Conservation (phyloP, 306 rosid species). For the Vigna unguiculata region DNA sequence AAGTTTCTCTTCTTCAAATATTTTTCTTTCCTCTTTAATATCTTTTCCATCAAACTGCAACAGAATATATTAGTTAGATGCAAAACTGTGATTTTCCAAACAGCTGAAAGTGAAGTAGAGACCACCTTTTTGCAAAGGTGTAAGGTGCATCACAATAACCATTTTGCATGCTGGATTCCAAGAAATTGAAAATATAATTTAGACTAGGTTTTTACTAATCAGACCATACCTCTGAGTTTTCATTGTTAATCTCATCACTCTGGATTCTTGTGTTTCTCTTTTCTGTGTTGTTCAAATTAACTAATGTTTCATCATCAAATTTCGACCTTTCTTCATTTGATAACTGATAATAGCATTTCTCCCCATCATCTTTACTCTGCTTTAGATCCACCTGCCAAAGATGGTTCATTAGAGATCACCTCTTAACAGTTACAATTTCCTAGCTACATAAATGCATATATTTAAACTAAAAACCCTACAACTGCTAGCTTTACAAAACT, state of each 20-base stretch:
- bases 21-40: neutral
- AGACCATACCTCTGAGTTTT: conserved; percentile 68
- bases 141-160: conserved; percentile 23
- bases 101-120: neutral
- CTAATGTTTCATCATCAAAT: conserved; percentile 56
- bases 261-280: conserved; percentile 61
- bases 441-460: neutral
- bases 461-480: neutral
- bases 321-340: conserved; percentile 46
- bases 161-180: conserved; percentile 30
- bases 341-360: conserved; percentile 41
- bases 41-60: conserved; percentile 40
- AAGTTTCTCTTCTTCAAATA: conserved; percentile 44
- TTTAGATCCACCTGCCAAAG: conserved; percentile 44
- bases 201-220: conserved; percentile 12
- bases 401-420: neutral
- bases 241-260: conserved; percentile 69
- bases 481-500: neutral
- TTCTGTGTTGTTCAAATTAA: conserved; percentile 71
- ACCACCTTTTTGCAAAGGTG: neutral
- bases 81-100: neutral
- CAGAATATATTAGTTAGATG: conserved; percentile 21
- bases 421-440: neutral
- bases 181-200: conserved; percentile 22
- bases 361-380: conserved; percentile 39